A percentile compares a stretch with the other conserved stretches of the same genome.
Conservation (phyloP, 331 rosid genomes). For the Acacia concinna region DNA sequence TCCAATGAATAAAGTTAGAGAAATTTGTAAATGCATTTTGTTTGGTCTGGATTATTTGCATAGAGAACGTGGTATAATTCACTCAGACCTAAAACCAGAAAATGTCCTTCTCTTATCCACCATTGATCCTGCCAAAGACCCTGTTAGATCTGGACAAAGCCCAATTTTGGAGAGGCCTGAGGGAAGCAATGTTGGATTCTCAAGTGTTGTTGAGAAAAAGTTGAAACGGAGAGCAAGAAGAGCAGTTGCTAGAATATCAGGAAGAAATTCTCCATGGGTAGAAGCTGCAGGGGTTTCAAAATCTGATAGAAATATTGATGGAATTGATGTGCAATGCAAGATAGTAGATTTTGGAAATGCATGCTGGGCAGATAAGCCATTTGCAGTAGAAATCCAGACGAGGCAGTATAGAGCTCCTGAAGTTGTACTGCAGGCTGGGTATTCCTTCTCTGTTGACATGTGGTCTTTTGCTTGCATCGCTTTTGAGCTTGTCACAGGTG, state of each 20-base stretch:
- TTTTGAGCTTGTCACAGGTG: slow-evolving; percentile 94
- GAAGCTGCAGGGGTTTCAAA: slow-evolving; percentile 43
- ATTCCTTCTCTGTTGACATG: slow-evolving; percentile 86
- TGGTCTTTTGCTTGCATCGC: slow-evolving; percentile 96
- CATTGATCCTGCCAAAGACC: slow-evolving; percentile 86
- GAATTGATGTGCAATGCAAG: slow-evolving; percentile 86
- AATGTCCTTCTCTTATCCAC: slow-evolving; percentile 79
- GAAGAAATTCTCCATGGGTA: slow-evolving; percentile 47
- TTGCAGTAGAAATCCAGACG: slow-evolving; percentile 83
- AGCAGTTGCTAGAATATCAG: slow-evolving; percentile 85
- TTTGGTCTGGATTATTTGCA: slow-evolving; percentile 90
- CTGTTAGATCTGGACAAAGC: slow-evolving; percentile 55
- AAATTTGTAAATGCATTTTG: slow-evolving; percentile 79
- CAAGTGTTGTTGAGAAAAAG: slow-evolving; percentile 74
- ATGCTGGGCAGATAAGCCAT: slow-evolving; percentile 79
- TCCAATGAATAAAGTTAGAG: slow-evolving; percentile 68
- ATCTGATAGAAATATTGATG: slow-evolving; percentile 64
- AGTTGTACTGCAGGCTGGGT: slow-evolving; percentile 82
- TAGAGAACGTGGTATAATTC: slow-evolving; percentile 82
- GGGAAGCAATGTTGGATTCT: slow-evolving; percentile 64
- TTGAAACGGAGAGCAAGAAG: slow-evolving; percentile 89
- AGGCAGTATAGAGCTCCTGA: slow-evolving; percentile 98
- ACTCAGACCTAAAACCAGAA: slow-evolving; percentile 92
- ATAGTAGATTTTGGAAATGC: slow-evolving; percentile 96
- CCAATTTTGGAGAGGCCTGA: slow-evolving; percentile 91